A percentile compares a stretch with the other conserved stretches of the same genome.
Evolutionary conservation across 1,284 basidiomycete genomes (phyloP).

Genomic region (Tylopilus sp.): DNA sequence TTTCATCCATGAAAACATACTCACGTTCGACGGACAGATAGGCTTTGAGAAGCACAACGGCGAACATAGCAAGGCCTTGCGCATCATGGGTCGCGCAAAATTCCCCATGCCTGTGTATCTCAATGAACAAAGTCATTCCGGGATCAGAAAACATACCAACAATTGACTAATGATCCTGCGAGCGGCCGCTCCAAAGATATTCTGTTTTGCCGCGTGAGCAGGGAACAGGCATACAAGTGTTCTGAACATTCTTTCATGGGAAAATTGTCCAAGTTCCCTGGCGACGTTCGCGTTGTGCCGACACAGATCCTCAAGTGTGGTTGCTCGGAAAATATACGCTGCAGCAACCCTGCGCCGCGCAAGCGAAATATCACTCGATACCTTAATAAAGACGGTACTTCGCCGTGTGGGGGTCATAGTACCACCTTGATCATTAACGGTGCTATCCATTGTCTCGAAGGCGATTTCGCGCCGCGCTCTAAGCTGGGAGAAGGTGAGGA

Average conservation of each 20-base stretch:
- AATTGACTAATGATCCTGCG: conserved; percentile 41
- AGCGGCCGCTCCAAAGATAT: conserved; percentile 29
- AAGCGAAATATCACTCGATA: conserved; percentile 53
- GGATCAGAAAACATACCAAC: conserved; percentile 35
- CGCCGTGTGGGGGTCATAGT: conserved; percentile 44
- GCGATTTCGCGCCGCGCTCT: conserved; percentile 38
- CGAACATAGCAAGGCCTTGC: conserved; percentile 79
- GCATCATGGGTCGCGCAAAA: conserved; percentile 66
- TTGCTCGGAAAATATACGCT: conserved; percentile 55
- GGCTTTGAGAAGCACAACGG: conserved; percentile 61
- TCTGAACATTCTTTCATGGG: conserved; percentile 73
- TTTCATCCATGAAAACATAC: conserved; percentile 3
- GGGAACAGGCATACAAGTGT: conserved; percentile 56
- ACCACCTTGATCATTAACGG: conserved; percentile 19
- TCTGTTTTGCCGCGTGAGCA: conserved; percentile 16
- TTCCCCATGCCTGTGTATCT: conserved; percentile 53
- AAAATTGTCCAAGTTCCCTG: conserved; percentile 54
- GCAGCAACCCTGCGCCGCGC: conserved; percentile 59
- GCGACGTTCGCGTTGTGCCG: conserved; percentile 60
- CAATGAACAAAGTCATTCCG: conserved; percentile 6
- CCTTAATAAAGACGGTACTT: conserved; percentile 66
- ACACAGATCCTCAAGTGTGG: conserved; percentile 48
- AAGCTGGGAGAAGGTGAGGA: conserved; percentile 59
- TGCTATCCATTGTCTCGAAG: conserved; percentile 24
- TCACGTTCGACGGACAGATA: conserved; percentile 27